Evolutionary conservation across 2,329 filamentous ascomycete genomes (phyloP).

Genomic region (Cladosporium sp.): DNA sequence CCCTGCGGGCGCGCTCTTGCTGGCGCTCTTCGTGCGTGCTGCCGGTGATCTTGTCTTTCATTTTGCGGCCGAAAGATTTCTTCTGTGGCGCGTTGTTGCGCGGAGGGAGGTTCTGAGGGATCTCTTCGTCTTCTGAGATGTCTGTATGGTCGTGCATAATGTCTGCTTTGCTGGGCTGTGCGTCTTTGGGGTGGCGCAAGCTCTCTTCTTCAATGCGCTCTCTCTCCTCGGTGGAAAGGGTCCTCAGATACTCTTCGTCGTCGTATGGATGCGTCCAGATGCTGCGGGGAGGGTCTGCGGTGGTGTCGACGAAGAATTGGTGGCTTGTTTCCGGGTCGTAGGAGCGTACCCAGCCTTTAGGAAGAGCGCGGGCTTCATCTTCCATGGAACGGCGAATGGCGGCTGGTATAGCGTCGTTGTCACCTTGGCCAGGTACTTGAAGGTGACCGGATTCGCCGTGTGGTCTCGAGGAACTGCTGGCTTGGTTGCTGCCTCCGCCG

Average conservation of each 20-base stretch:
- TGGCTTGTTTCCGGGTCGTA: constrained; percentile 57
- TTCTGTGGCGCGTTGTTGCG: constrained; percentile 18
- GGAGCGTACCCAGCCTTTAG: constrained; percentile 57
- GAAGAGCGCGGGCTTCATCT: constrained; percentile 57
- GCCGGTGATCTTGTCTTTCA: constrained; percentile 61
- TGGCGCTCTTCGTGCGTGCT: constrained; percentile 59
- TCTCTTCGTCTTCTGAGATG: constrained; percentile 43
- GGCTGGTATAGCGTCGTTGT: constrained; percentile 54
- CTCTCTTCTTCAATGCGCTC: constrained; percentile 47
- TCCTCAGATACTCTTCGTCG: constrained; percentile 54
- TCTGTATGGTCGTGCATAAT: constrained; percentile 49
- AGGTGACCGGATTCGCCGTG: constrained; percentile 11
- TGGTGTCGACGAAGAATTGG: constrained; percentile 65
- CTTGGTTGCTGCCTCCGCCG: constrained; percentile 7
- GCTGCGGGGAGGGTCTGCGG: constrained; percentile 53
- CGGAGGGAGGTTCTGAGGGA: constrained; percentile 30
- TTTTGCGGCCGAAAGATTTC: constrained; percentile 51
- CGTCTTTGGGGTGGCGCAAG: constrained; percentile 32
- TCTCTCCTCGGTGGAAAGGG: constrained; percentile 51
- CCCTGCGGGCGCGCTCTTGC: constrained; percentile 47
- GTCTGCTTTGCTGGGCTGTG: constrained; percentile 39
- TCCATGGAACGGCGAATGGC: constrained; percentile 60
- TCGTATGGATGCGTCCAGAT: constrained; percentile 66
- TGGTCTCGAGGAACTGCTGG: constrained; percentile 11
- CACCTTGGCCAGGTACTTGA: constrained; percentile 12